Conservation (phyloP, 768 basidiomycete species). For the Amanita pseudoporphyria region DNA sequence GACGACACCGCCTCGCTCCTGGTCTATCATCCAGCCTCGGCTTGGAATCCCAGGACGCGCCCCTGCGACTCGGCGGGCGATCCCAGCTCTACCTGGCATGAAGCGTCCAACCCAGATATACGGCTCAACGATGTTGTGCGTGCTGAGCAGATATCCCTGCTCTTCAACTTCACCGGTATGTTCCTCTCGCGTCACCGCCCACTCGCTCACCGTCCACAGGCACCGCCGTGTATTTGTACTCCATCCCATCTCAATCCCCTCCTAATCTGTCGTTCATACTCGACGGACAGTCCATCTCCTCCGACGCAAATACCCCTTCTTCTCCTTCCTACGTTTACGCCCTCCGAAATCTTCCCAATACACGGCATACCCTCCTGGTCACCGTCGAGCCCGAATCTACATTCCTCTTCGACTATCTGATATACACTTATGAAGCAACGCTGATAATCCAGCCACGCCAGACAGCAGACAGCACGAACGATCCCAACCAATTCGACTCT, state of each 20-base stretch:
- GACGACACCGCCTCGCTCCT: slow-evolving; percentile 27
- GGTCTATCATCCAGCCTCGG: neutral
- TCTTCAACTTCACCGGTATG: slow-evolving; percentile 36
- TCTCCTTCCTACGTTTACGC: slow-evolving; percentile 23
- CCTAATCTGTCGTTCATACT: slow-evolving; percentile 35
- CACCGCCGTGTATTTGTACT: slow-evolving; percentile 38
- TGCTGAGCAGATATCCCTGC: slow-evolving; percentile 25
- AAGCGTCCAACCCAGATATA: slow-evolving; percentile 14
- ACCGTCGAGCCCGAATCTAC: slow-evolving; percentile 33
- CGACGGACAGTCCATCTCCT: slow-evolving; percentile 18
- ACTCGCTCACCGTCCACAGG: slow-evolving; percentile 22
- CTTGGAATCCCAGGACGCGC: neutral
- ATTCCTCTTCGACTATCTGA: slow-evolving; percentile 39
- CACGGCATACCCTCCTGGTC: slow-evolving; percentile 32
- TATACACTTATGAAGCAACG: slow-evolving; percentile 22
- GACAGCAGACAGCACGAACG: neutral
- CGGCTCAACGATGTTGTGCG: slow-evolving; percentile 21
- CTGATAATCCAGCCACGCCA: neutral
- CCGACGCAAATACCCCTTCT: slow-evolving; percentile 16
- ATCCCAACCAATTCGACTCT: neutral
- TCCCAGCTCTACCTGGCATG: slow-evolving; percentile 24
- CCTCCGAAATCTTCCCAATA: slow-evolving; percentile 23
- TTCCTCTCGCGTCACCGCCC: neutral
- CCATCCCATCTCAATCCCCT: slow-evolving; percentile 24
- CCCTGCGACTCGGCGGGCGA: neutral